Conservation (phyloP, 495 filamentous ascomycete genomes). For the Hypoxylon intermedium region DNA sequence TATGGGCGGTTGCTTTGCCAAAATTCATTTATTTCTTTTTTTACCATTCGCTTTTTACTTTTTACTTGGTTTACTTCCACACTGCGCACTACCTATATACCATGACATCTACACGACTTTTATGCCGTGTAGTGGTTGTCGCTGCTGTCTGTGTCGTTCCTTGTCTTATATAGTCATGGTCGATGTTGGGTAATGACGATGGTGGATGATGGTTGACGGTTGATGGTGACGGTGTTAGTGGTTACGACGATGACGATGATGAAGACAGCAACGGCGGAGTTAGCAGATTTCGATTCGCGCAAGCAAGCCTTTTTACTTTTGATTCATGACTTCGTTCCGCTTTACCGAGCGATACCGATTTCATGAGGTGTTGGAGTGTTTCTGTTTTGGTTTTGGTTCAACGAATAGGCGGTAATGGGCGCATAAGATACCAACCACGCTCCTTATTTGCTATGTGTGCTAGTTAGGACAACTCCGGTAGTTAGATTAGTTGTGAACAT, state of each 20-base stretch:
- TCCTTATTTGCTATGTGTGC: slow-evolving; percentile 28
- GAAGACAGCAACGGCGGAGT: not conserved
- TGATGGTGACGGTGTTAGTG: not conserved
- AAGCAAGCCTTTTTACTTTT: slow-evolving; percentile 15
- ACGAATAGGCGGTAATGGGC: slow-evolving; percentile 21
- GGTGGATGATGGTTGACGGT: slow-evolving; percentile 1
- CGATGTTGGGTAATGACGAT: not conserved
- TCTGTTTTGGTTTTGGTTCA: slow-evolving; percentile 28
- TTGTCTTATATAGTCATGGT: no score
- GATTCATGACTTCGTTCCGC: slow-evolving; percentile 1
- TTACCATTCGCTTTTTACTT: slow-evolving; percentile 19
- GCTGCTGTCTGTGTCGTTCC: no score
- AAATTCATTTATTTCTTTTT: slow-evolving; percentile 17
- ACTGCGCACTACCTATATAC: not conserved
- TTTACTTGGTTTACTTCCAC: not conserved
- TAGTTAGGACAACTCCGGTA: not conserved
- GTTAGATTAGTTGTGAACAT: slow-evolving; percentile 23
- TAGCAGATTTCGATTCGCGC: slow-evolving; percentile 13
- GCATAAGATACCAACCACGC: slow-evolving; percentile 37
- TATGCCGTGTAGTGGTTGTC: not conserved
- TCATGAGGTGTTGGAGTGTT: slow-evolving; percentile 3
- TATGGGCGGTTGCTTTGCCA: not conserved
- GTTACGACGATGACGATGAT: slow-evolving; percentile 9
- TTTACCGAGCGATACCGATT: slow-evolving; percentile 7
- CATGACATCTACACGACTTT: not conserved